Conservation (phyloP, 2,329 filamentous ascomycete genomes). For the Waltergamsia citrina region DNA sequence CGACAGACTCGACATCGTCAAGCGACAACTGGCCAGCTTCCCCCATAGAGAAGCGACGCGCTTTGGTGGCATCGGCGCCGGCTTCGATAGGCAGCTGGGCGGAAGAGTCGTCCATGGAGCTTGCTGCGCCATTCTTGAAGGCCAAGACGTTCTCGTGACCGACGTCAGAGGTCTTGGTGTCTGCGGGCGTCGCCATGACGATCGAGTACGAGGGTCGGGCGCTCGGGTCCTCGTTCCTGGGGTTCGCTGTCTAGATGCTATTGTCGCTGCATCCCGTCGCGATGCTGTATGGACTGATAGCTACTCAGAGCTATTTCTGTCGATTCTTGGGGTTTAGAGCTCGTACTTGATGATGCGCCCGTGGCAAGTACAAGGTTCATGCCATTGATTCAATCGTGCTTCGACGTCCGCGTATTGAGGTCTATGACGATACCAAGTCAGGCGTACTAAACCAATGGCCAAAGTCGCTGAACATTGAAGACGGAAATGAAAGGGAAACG, state of each 20-base stretch:
- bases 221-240: neutral
- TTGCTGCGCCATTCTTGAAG: conserved; percentile 14
- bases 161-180: neutral
- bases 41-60: conserved; percentile 12
- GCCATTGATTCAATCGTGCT: too few species aligned
- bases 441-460: too few species aligned
- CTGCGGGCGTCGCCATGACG: neutral
- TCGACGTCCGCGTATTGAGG: too few species aligned
- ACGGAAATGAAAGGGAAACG: too few species aligned
- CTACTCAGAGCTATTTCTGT: too few species aligned
- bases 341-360: too few species aligned
- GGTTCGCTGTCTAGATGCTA: neutral
- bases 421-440: too few species aligned
- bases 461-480: too few species aligned
- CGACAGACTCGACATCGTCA: conserved; percentile 45
- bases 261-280: neutral
- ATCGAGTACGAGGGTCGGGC: neutral
- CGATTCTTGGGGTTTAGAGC: too few species aligned
- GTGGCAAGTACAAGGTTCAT: too few species aligned
- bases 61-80: conserved; percentile 5
- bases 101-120: conserved; percentile 12
- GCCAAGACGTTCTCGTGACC: conserved; percentile 3
- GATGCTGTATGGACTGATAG: too few species aligned
- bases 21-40: conserved; percentile 28
- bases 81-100: conserved; percentile 6